A percentile compares a stretch with the other conserved stretches of the same genome.
phyloP scores from a whole-genome alignment of 192 early-diverging fungal species.

The Martensiomyces pterosporus region DNA sequence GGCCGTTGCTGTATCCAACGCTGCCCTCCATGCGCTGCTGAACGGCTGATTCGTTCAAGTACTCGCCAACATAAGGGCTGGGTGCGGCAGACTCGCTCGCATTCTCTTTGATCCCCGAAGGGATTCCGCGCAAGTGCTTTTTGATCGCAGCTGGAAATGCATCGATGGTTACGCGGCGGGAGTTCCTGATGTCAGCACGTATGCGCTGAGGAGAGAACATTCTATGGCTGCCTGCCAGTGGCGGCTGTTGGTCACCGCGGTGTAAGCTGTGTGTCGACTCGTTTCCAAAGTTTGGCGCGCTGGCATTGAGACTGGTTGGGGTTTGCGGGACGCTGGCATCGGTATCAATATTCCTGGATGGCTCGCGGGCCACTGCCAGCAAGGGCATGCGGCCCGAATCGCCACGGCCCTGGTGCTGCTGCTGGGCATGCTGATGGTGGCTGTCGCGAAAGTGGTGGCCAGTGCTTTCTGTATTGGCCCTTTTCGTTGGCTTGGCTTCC shows the following conservation, averaged over 20 bases:
- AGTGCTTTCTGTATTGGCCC: constrained; percentile 5
- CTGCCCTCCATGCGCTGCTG: constrained; percentile 8
- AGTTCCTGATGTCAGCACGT: constrained; percentile 11
- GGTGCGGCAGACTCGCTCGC: constrained; percentile 7
- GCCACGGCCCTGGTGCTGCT: neutral
- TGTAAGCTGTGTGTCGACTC: no score
- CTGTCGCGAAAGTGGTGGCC: constrained; percentile 8
- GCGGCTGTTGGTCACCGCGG: constrained; percentile 2
- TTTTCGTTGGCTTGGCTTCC: constrained; percentile 9
- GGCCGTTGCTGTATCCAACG: constrained; percentile 16
- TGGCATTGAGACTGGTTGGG: no score
- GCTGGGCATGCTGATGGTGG: neutral
- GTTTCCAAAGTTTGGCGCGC: no score
- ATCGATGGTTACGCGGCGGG: constrained; percentile 43
- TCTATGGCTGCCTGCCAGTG: no score
- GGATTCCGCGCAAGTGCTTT: constrained; percentile 33
- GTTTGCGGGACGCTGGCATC: no score
- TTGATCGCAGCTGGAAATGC: constrained; percentile 48
- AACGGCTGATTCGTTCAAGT: neutral
- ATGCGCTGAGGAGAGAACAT: constrained; percentile 8
- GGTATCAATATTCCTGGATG: no score
- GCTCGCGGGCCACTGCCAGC: neutral
- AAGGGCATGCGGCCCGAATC: neutral
- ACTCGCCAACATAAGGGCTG: constrained; percentile 17
- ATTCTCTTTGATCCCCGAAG: neutral